Conservation (phyloP, 352 stramenopile genomes). For the Globisporangium nodosum region DNA sequence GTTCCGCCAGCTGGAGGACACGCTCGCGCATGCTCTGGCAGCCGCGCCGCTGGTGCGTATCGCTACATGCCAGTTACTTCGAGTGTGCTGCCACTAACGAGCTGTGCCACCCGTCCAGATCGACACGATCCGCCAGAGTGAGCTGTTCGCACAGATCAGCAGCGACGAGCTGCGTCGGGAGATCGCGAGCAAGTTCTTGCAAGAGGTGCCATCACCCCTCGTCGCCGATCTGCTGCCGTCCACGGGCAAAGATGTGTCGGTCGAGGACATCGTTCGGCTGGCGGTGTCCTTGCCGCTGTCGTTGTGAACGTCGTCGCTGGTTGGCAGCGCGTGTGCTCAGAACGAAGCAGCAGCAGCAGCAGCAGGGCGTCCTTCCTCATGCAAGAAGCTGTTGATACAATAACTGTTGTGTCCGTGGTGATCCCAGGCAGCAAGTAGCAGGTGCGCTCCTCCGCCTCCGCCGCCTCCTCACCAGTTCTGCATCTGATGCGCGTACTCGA, state of each 20-base stretch:
- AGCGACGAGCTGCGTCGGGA: slow-evolving; percentile 34
- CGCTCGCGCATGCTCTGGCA: slow-evolving; percentile 36
- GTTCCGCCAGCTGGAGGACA: slow-evolving; percentile 41
- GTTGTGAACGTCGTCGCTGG: neutral
- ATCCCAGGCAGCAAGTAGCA: neutral
- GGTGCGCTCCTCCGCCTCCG: neutral
- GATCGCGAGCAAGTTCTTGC: slow-evolving; percentile 30
- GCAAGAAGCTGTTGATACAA: slow-evolving; percentile 11
- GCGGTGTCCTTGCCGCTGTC: slow-evolving; percentile 7
- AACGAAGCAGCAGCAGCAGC: neutral
- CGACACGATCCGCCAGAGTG: slow-evolving; percentile 31
- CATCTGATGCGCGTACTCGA: slow-evolving; percentile 66
- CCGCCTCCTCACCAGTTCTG: slow-evolving; percentile 52
- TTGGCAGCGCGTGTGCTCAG: slow-evolving; percentile 10
- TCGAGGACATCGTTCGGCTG: slow-evolving; percentile 14
- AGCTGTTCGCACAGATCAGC: slow-evolving; percentile 28
- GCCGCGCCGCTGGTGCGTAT: slow-evolving; percentile 34
- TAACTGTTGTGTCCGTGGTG: neutral
- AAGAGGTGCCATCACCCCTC: neutral
- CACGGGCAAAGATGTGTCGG: slow-evolving; percentile 1
- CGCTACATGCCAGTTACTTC: neutral
- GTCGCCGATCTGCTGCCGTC: slow-evolving; percentile 3
- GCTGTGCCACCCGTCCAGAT: slow-evolving; percentile 9
- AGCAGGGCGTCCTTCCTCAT: too few relatives aligned
- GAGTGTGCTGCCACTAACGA: neutral